These are phyloP conservation scores for Myxozyma udenii DNA, from an alignment of 805 yeast species.

Conservation along the genomic window DNA sequence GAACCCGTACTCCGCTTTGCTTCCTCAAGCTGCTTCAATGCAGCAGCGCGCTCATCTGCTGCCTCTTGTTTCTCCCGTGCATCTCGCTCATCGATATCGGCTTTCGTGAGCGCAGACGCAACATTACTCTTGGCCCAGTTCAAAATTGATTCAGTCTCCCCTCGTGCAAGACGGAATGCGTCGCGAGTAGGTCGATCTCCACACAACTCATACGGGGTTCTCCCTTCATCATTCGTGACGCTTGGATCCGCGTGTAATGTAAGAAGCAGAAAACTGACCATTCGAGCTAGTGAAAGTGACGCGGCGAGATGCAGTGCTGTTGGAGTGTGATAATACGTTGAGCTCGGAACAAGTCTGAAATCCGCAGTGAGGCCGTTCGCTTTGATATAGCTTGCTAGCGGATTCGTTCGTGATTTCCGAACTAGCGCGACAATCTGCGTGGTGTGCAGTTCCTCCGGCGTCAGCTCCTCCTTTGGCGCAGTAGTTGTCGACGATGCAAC, in stretches of 20 bases:
- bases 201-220: slow-evolving; percentile 67
- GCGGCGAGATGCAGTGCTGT: slow-evolving; percentile 79
- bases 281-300: slow-evolving; percentile 59
- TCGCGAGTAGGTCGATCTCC: slow-evolving; percentile 41
- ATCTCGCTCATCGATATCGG: slow-evolving; percentile 36
- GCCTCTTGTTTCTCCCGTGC: slow-evolving; percentile 17
- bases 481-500: background rate
- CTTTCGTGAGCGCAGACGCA: slow-evolving; percentile 48
- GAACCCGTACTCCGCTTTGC: no score
- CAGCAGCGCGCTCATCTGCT: slow-evolving; percentile 28
- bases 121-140: slow-evolving; percentile 71
- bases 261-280: slow-evolving; percentile 59
- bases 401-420: slow-evolving; percentile 74
- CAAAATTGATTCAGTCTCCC: slow-evolving; percentile 47
- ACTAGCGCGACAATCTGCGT: slow-evolving; percentile 56
- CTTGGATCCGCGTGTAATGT: slow-evolving; percentile 71
- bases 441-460: slow-evolving; percentile 50
- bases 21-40: slow-evolving; percentile 26
- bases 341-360: slow-evolving; percentile 54
- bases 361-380: slow-evolving; percentile 56
- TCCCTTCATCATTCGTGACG: slow-evolving; percentile 50
- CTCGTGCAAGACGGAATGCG: slow-evolving; percentile 67
- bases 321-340: slow-evolving; percentile 56
- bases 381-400: slow-evolving; percentile 58
- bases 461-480: slow-evolving; percentile 33